Evolutionary conservation across 179 eudicot genomes (phyloP), one percentile per base, ranked within the genome.

Genomic region (Spergularia azorica): DNA sequence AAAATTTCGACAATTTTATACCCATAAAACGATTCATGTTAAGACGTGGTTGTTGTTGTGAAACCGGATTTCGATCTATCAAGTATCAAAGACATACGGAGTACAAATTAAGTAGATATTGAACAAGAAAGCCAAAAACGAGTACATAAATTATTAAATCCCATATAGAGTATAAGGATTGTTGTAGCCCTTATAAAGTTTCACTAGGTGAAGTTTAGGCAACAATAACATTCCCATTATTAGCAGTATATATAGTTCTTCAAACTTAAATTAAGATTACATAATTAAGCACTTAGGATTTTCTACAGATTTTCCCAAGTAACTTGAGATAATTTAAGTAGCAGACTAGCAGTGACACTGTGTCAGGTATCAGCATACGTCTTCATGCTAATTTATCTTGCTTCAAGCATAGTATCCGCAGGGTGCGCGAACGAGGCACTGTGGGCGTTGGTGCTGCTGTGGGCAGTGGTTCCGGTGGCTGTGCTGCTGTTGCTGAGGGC

Each of bases 151-250:
- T 26, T 26, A 26, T 4, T 43, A 43, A 43, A 43, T 4, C 0
- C 48, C 48, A 41, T 41, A 43, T 43, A 43, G 18, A 67, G 54
- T 26, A 0, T 20, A 7, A 56, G 55, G 57, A 67, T 17, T 17
- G 3, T 17, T 48, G 39, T 66, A n/a, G 70, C 32, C 70, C 48
- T 43, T 4, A 3, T 17, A 32, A 63, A 66, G 14, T 41, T 43
- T 66, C 72, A 68, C 72, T 2, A 65, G 39, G 51, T 18, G 72
- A 68, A 68, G n/a, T 68, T 46, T 2, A 48, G 38, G 72, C 73
- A 26, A 51, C 12, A 70, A 70, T 16, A 26, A 26, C 48, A 2
- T 41, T 26, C 73, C 60, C 43, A 52, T 70, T 70, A 70, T 70
- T 70, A 54, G 73, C 73, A 70, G 17, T 13, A 21, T 43, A 43